Evolutionary conservation across 768 basidiomycete species (phyloP), one percentile per base, ranked within the genome.

Genomic region (Pholiota molesta): DNA sequence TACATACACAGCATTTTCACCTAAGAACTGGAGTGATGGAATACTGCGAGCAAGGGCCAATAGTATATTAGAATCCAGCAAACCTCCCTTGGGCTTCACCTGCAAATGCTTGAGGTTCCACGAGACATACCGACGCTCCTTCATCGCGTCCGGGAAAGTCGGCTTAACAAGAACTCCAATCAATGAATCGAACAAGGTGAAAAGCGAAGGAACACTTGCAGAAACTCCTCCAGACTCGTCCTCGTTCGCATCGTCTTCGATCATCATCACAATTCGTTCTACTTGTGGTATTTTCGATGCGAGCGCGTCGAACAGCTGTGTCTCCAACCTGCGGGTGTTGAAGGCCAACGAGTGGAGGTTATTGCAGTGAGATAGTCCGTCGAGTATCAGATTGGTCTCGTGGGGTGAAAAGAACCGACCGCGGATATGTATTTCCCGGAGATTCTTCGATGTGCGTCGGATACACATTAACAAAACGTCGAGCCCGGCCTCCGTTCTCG

Each of bases 61-160:
- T 76, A 79, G 75, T 14, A 68, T 72, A 14, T 71, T 69, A 1
- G 52, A 52, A 58, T 79, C 78, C 31, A 76, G 31, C 29, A 70
- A 67, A 8, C 65, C 61, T 3, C 75, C 79, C 21, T 74, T 72
- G 47, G 75, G 71, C 74, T 75, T 78, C 17, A 81, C 68, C 9
- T 72, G 74, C 21, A 81, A 64, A 60, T 79, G 75, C 51, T 70
- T 65, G 16, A 80, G 67, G 16, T 72, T 71, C 78, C 80, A 81
- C 33, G 72, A 49, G 6, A 29, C 37, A 64, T 76, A 79, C 33
- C 37, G 57, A 3, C 75, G 74, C 7, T 61, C 58, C 44, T 67
- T 64, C 52, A 80, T 64, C 5, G 72, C 72, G 17, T 62, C 52
- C 11, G 61, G 60, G 60, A 78, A 73, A 14, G 63, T 63, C 21